Percentiles rank a stretch among this genome's conserved stretches.
phyloP scores from a whole-genome alignment of 495 filamentous ascomycete species.

The Podospora comata region DNA sequence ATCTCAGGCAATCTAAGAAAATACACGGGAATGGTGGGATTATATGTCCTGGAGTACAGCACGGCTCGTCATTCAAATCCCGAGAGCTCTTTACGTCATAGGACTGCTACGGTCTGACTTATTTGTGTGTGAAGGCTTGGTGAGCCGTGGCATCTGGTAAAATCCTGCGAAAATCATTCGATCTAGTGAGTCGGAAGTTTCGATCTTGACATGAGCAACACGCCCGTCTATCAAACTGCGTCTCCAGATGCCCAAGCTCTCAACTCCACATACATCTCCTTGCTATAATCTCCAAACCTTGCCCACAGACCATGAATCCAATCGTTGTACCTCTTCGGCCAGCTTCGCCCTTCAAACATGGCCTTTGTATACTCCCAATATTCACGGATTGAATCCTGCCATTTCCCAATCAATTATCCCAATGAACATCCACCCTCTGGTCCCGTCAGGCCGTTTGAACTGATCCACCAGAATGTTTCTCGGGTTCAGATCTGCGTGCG shows the following conservation, averaged over 20 bases:
- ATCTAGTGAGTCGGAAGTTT: background rate
- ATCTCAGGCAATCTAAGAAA: background rate
- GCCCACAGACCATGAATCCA: slow-evolving; percentile 25
- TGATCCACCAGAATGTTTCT: slow-evolving; percentile 45
- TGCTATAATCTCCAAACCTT: slow-evolving; percentile 30
- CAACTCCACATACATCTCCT: slow-evolving; percentile 31
- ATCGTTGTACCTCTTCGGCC: slow-evolving; percentile 24
- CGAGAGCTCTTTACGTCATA: background rate
- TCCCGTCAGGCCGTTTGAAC: slow-evolving; percentile 18
- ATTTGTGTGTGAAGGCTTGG: background rate
- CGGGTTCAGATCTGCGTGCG: slow-evolving; percentile 45
- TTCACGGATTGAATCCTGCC: slow-evolving; percentile 49
- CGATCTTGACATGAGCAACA: background rate
- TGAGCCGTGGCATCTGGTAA: background rate
- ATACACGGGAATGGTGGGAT: background rate
- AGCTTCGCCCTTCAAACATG: slow-evolving; percentile 30
- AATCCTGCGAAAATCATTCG: background rate
- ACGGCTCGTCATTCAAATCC: background rate
- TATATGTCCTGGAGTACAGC: background rate
- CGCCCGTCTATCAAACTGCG: slow-evolving; percentile 6
- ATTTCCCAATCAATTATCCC: slow-evolving; percentile 47
- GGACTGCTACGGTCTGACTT: background rate
- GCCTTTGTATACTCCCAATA: slow-evolving; percentile 50
- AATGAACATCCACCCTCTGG: slow-evolving; percentile 29
- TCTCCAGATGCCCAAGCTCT: slow-evolving; percentile 27